phyloP scores from a whole-genome alignment of 257 asterid species.

The Solanum gracilifrons region DNA sequence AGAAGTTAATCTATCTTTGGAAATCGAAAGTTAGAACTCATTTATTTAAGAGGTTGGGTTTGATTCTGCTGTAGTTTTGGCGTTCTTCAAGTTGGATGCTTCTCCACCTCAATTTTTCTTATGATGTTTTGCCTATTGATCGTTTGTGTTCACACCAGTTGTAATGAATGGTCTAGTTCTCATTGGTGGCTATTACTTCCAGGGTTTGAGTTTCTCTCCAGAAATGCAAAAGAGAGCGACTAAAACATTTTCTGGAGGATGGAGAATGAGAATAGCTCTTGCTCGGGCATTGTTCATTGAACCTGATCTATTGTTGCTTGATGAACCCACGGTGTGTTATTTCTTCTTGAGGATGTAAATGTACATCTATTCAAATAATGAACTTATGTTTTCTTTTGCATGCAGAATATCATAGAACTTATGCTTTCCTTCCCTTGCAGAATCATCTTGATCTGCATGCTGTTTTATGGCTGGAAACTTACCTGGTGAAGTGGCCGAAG shows the following conservation, averaged over 20 bases:
- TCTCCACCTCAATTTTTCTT: background rate
- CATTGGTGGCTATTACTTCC: conserved; percentile 8
- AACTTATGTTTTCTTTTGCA: conserved; percentile 8
- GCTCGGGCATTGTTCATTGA: conserved; percentile 95
- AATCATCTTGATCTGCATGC: conserved; percentile 99
- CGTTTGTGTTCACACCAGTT: background rate
- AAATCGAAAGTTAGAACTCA: background rate
- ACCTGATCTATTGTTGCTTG: conserved; percentile 89
- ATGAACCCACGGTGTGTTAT: conserved; percentile 85
- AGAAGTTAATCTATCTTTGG: background rate
- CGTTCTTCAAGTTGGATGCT: background rate
- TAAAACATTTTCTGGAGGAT: conserved; percentile 95
- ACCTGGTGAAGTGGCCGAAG: conserved; percentile 97
- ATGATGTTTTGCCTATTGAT: background rate
- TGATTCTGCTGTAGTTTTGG: background rate
- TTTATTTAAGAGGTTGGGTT: background rate
- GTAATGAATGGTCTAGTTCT: background rate
- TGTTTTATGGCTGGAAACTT: conserved; percentile 90
- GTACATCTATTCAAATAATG: background rate
- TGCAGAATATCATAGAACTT: conserved; percentile 3
- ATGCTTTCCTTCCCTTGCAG: conserved; percentile 35
- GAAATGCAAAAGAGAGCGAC: conserved; percentile 90
- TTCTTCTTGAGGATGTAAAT: background rate
- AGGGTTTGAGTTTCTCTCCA: conserved; percentile 93
- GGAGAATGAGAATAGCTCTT: conserved; percentile 98